Evolutionary conservation across 2,329 filamentous ascomycete species (phyloP).

Genomic region (Verticillium nonalfalfae): DNA sequence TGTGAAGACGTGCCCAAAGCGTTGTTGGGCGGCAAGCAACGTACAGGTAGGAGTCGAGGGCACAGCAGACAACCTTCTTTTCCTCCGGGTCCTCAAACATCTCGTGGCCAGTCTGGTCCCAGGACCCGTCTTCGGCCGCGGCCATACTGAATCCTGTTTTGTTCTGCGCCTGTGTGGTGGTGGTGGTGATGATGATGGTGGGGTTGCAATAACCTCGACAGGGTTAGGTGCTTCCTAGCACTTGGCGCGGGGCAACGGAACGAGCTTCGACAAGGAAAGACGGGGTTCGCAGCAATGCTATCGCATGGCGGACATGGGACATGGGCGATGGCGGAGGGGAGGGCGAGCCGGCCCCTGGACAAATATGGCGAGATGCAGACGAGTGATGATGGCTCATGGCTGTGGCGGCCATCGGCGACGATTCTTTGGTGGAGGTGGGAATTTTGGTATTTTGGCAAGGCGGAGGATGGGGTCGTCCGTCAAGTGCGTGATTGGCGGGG

Average conservation of each 20-base stretch:
- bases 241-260: neutral
- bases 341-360: too few relatives aligned
- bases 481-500: too few relatives aligned
- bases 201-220: neutral
- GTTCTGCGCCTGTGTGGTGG: neutral
- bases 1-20: neutral
- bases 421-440: too few relatives aligned
- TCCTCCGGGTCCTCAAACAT: conserved; percentile 73
- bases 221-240: neutral
- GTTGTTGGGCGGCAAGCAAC: conserved; percentile 22
- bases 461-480: too few relatives aligned
- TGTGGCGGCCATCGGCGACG: too few relatives aligned
- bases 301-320: neutral
- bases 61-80: conserved; percentile 68
- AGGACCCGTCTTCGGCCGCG: conserved; percentile 34
- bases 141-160: too few relatives aligned
- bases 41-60: conserved; percentile 86
- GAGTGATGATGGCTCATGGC: too few relatives aligned
- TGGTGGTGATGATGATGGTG: neutral
- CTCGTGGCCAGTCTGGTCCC: conserved; percentile 54
- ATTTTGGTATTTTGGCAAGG: too few relatives aligned
- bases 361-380: too few relatives aligned
- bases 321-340: neutral
- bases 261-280: neutral
- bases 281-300: neutral